phyloP scores from a whole-genome alignment of 2,329 filamentous ascomycete species.

The Clarireedia homoeocarpa region DNA sequence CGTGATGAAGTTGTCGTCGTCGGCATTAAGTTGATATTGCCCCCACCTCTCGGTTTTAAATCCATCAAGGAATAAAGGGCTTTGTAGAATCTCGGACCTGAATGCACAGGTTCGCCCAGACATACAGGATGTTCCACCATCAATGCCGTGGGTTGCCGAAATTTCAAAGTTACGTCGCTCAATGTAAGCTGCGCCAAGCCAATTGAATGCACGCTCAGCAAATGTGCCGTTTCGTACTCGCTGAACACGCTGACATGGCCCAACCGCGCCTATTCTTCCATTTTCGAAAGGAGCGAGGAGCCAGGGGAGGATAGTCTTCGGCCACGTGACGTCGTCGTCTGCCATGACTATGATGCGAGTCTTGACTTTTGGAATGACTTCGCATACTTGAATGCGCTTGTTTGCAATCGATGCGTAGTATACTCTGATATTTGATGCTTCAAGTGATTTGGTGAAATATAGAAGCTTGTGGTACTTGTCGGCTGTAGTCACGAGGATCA shows the following conservation, averaged over 20 bases:
- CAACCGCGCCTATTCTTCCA: slow-evolving; percentile 75
- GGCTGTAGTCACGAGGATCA: slow-evolving; percentile 83
- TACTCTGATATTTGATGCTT: slow-evolving; percentile 58
- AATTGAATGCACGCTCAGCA: slow-evolving; percentile 67
- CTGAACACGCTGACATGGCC: slow-evolving; percentile 82
- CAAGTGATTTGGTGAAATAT: slow-evolving; percentile 54
- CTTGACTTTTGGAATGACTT: slow-evolving; percentile 76
- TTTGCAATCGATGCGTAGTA: slow-evolving; percentile 79
- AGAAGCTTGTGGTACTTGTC: slow-evolving; percentile 65
- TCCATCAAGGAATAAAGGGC: slow-evolving; percentile 75
- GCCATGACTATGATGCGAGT: slow-evolving; percentile 87
- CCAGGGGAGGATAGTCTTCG: slow-evolving; percentile 77
- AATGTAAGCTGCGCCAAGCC: slow-evolving; percentile 85
- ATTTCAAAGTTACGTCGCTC: slow-evolving; percentile 95
- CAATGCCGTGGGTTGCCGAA: slow-evolving; percentile 88
- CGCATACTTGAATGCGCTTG: slow-evolving; percentile 89
- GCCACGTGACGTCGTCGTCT: slow-evolving; percentile 94
- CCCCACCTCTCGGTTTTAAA: slow-evolving; percentile 91
- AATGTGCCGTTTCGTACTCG: slow-evolving; percentile 50
- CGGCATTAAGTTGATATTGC: slow-evolving; percentile 83
- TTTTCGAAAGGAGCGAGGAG: slow-evolving; percentile 90
- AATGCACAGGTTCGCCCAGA: slow-evolving; percentile 92
- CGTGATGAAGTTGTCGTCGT: slow-evolving; percentile 98
- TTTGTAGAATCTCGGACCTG: slow-evolving; percentile 77
- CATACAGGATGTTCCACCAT: slow-evolving; percentile 94